Percentiles rank a stretch among this genome's conserved stretches.
phyloP scores from a whole-genome alignment of 2,329 filamentous ascomycete species.

The Hypoxylon sp. region DNA sequence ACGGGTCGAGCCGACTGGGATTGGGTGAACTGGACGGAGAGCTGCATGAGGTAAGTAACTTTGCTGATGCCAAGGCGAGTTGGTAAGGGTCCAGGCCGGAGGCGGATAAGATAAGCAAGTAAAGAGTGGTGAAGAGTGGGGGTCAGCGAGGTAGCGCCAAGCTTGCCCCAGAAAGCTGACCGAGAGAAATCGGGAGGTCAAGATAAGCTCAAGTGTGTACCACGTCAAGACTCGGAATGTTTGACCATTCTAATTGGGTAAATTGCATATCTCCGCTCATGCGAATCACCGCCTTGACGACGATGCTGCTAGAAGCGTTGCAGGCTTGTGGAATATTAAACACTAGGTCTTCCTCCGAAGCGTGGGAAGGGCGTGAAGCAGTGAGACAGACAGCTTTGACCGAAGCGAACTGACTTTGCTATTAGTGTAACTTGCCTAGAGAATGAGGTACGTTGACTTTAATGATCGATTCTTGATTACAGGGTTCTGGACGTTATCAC shows the following conservation, averaged over 20 bases:
- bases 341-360: background rate
- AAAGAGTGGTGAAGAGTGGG: constrained; percentile 39
- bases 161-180: constrained; percentile 1
- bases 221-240: background rate
- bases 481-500: background rate
- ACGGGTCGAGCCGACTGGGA: constrained; percentile 12
- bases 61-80: constrained; percentile 14
- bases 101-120: constrained; percentile 34
- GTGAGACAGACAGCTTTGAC: background rate
- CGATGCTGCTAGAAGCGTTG: background rate
- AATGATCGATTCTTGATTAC: background rate
- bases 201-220: background rate
- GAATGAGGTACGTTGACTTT: no score
- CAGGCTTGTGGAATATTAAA: background rate
- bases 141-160: no score
- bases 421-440: no score
- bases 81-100: constrained; percentile 12
- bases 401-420: background rate
- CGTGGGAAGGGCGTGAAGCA: background rate
- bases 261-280: background rate
- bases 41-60: background rate
- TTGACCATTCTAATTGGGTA: background rate
- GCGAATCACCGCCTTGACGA: background rate
- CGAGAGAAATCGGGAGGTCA: background rate
- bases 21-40: constrained; percentile 1